Evolutionary conservation across 306 rosid species (phyloP), one percentile per base, ranked within the genome.

Genomic region (Quercus suber): DNA sequence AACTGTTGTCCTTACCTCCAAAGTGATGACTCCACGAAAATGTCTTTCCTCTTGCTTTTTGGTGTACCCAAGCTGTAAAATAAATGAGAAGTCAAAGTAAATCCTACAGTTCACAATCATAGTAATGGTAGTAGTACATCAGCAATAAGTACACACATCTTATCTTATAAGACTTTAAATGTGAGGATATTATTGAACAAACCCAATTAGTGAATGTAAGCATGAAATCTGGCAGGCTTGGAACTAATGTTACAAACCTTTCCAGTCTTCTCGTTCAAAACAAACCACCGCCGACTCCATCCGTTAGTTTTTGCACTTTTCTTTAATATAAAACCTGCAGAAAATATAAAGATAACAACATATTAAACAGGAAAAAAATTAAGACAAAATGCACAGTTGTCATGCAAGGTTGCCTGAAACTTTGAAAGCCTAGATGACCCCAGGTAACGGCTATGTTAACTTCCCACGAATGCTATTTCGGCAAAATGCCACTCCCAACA

Each of bases 221-320:
- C 12, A 75, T n/a, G 33, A 53, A 12, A 69, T 41, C 53, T 53
- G 30, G 65, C 59, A 41, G 33, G 76, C 58, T 7, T 51, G 21
- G 49, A 33, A 55, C 79, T 51, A 81, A 25, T 57, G 31, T 55
- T 58, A 81, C 90, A 79, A 56, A 95, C 99, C 99, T 95, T 95
- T 77, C 99, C 99, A 1, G 97, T 90, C 88, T 95, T 95, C 85
- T 86, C 97, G 81, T 95, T 95, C 77, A 95, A 85, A 76, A 93
- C 99, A 90, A 95, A 95, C 99, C 99, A 95, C 75, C 98, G 90
- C 83, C 89, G 86, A 89, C 89, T 93, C 99, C 99, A 95, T 10
- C 93, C 99, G 83, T 86, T 91, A 75, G 92, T 91, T 89, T 95
- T 95, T 71, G 88, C 91, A 84, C 99, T 95, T 88, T 89, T 95